Conservation (phyloP, 768 basidiomycete genomes). For the Xerocomellus amylosporus region DNA sequence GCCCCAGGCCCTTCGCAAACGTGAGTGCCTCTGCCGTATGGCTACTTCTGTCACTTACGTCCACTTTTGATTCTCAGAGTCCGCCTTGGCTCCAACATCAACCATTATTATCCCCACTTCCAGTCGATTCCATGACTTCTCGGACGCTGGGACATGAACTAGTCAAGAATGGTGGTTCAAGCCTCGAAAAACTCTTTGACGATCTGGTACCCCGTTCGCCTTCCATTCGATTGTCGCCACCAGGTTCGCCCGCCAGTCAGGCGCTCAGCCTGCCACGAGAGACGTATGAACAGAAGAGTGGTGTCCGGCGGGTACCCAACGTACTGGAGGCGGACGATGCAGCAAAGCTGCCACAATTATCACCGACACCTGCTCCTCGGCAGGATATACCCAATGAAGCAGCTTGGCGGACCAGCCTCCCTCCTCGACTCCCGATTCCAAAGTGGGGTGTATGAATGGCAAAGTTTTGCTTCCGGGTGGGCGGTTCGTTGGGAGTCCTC, state of each 20-base stretch:
- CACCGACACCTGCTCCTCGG: neutral
- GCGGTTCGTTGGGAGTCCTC: neutral
- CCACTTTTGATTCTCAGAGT: neutral
- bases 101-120: slow-evolving; percentile 9
- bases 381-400: slow-evolving; percentile 7
- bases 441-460: slow-evolving; percentile 27
- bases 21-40: slow-evolving; percentile 10
- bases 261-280: slow-evolving; percentile 1
- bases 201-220: slow-evolving; percentile 13
- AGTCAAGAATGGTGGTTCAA: neutral
- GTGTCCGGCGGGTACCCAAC: neutral
- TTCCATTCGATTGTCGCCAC: slow-evolving; percentile 20
- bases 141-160: neutral
- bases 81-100: slow-evolving; percentile 15
- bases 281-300: neutral
- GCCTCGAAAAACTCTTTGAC: slow-evolving; percentile 15
- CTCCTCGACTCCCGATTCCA: slow-evolving; percentile 31
- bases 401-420: slow-evolving; percentile 27
- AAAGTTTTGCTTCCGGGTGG: neutral
- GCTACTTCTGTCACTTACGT: neutral
- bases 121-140: neutral
- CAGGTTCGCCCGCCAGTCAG: slow-evolving; percentile 11
- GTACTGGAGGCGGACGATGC: neutral
- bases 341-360: neutral
- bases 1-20: slow-evolving; percentile 5